phyloP scores from a whole-genome alignment of 352 stramenopile genomes.

The Globisporangium rhizosaccharum region DNA sequence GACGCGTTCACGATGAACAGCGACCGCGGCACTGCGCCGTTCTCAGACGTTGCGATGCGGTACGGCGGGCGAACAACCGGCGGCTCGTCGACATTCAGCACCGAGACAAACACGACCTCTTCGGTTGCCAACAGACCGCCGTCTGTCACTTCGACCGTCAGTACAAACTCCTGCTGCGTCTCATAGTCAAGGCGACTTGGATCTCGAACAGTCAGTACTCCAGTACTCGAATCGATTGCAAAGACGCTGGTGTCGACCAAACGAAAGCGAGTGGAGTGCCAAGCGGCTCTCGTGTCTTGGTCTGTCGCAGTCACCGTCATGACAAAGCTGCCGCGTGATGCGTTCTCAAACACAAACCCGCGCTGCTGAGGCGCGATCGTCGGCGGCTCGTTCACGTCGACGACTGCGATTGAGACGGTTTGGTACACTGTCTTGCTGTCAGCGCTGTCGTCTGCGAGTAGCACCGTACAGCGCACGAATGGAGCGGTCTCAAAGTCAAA shows the following conservation, averaged over 20 bases:
- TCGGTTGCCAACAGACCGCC: slow-evolving; percentile 19
- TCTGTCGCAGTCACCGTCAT: slow-evolving; percentile 2
- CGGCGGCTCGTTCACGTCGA: slow-evolving; percentile 7
- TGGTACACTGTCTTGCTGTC: slow-evolving; percentile 1
- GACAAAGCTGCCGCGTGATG: not conserved
- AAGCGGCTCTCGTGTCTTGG: slow-evolving; percentile 3
- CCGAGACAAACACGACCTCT: slow-evolving; percentile 18
- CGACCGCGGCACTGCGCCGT: slow-evolving; percentile 27
- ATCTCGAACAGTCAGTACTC: slow-evolving; percentile 12
- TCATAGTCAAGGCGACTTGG: slow-evolving; percentile 21
- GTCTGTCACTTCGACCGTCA: slow-evolving; percentile 24
- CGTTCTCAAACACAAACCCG: slow-evolving; percentile 3
- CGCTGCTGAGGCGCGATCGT: not conserved
- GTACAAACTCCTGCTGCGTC: slow-evolving; percentile 15
- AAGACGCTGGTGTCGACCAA: slow-evolving; percentile 6
- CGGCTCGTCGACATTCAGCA: slow-evolving; percentile 10
- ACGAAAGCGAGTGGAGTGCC: slow-evolving; percentile 3
- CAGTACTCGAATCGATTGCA: slow-evolving; percentile 9
- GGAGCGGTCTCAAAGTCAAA: slow-evolving; percentile 12
- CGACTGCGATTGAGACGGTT: slow-evolving; percentile 1
- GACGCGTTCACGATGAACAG: slow-evolving; percentile 37
- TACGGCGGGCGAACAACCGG: slow-evolving; percentile 2
- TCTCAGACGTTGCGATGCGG: slow-evolving; percentile 19
- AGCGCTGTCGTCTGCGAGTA: slow-evolving; percentile 4
- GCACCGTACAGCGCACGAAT: slow-evolving; percentile 5